Conservation (phyloP, 345 rosid species). For the Gossypium rotundifolium region DNA sequence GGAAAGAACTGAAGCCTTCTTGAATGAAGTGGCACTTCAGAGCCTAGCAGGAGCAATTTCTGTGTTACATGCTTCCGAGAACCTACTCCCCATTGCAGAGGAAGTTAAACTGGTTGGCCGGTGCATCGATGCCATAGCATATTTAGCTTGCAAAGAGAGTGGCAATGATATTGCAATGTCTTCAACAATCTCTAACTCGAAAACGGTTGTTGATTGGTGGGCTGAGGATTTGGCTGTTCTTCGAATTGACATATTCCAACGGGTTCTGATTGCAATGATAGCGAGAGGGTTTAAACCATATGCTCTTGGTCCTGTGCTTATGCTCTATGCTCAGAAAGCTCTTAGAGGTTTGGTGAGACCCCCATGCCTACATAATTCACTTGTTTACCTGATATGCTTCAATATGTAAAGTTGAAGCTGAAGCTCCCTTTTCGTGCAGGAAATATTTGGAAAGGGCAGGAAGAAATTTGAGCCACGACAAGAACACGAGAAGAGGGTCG, state of each 20-base stretch:
- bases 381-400: neutral
- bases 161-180: slow-evolving; percentile 30
- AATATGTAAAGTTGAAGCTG: neutral
- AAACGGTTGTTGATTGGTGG: slow-evolving; percentile 82
- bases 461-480: slow-evolving; percentile 69
- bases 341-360: slow-evolving; percentile 92
- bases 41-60: slow-evolving; percentile 66
- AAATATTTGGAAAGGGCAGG: slow-evolving; percentile 64
- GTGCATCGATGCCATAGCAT: slow-evolving; percentile 77
- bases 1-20: slow-evolving; percentile 65
- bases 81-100: slow-evolving; percentile 55
- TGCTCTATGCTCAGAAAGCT: slow-evolving; percentile 91
- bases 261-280: slow-evolving; percentile 77
- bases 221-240: slow-evolving; percentile 80
- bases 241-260: slow-evolving; percentile 73
- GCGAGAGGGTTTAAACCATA: slow-evolving; percentile 80
- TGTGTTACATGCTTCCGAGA: slow-evolving; percentile 53
- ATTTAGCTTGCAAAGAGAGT: slow-evolving; percentile 64
- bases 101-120: slow-evolving; percentile 68
- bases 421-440: slow-evolving; percentile 42
- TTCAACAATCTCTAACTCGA: slow-evolving; percentile 27
- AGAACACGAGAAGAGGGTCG: slow-evolving; percentile 86
- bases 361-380: slow-evolving; percentile 16
- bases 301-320: slow-evolving; percentile 84
- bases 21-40: slow-evolving; percentile 69